phyloP scores from a whole-genome alignment of 345 rosid species.

The Murraya koenigii region DNA sequence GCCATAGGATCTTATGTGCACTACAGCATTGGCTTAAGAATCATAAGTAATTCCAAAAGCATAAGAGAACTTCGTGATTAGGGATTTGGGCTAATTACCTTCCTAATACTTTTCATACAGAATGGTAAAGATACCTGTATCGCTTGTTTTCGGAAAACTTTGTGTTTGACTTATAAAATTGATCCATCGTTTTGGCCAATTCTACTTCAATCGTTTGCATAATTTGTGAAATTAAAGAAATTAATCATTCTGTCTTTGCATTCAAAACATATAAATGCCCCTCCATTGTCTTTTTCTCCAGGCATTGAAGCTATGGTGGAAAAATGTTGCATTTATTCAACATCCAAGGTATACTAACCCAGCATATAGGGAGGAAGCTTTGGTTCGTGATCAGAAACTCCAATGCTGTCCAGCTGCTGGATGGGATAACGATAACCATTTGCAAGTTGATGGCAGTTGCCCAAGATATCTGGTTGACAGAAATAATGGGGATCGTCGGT shows the following conservation, averaged over 20 bases:
- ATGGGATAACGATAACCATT: slow-evolving; percentile 13
- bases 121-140: neutral
- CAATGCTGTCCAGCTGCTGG: slow-evolving; percentile 35
- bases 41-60: neutral
- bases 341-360: slow-evolving; percentile 73
- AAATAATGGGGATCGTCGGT: slow-evolving; percentile 33
- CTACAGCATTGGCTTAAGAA: neutral
- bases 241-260: neutral
- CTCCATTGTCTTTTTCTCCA: slow-evolving; percentile 12
- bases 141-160: neutral
- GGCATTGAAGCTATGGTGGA: slow-evolving; percentile 96
- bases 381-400: slow-evolving; percentile 48
- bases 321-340: slow-evolving; percentile 65
- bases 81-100: neutral
- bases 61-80: neutral
- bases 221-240: neutral
- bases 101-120: neutral
- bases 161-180: neutral
- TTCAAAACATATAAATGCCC: neutral
- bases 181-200: neutral
- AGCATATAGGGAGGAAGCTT: slow-evolving; percentile 60
- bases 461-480: slow-evolving; percentile 8
- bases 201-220: neutral
- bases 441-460: slow-evolving; percentile 20
- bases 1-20: neutral